These are phyloP conservation scores for Hysterium pulicare DNA, from an alignment of 2,329 filamentous ascomycete species.

Conservation along the genomic window DNA sequence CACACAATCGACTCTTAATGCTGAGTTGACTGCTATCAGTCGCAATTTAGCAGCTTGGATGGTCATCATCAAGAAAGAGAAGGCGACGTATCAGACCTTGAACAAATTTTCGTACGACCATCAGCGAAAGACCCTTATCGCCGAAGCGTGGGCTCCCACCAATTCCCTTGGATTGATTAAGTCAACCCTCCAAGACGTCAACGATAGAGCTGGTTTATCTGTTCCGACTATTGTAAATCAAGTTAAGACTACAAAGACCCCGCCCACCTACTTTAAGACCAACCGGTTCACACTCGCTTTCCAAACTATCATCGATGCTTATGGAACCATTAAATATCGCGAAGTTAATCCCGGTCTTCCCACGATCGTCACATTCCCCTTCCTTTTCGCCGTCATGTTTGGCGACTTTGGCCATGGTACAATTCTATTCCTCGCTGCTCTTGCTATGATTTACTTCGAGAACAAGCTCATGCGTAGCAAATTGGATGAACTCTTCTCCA, in stretches of 20 bases:
- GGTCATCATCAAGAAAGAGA: constrained; percentile 96
- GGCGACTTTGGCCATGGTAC: constrained; percentile 92
- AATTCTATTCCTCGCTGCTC: constrained; percentile 79
- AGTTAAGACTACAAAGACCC: constrained; percentile 94
- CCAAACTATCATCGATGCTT: constrained; percentile 98
- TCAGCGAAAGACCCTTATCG: constrained; percentile 91
- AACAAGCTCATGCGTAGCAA: constrained; percentile 78
- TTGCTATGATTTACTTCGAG: constrained; percentile 96
- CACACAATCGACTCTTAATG: constrained; percentile 90
- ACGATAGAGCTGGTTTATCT: constrained; percentile 90
- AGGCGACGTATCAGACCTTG: constrained; percentile 91
- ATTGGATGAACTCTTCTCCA: constrained; percentile 93
- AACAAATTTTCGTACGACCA: constrained; percentile 97
- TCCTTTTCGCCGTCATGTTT: constrained; percentile 99
- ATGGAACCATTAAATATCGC: constrained; percentile 94
- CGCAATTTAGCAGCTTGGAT: constrained; percentile 94
- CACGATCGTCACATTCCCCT: constrained; percentile 97
- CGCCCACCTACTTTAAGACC: constrained; percentile 94
- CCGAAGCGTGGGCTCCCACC: constrained; percentile 95
- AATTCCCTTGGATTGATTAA: constrained; percentile 87
- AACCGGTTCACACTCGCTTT: constrained; percentile 99
- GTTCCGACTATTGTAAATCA: constrained; percentile 98
- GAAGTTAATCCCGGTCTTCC: constrained; percentile 96
- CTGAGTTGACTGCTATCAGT: constrained; percentile 89
- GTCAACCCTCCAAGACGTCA: constrained; percentile 92